A percentile compares a stretch with the other conserved stretches of the same genome.
These are phyloP conservation scores for Epithemia pelagica DNA, from an alignment of 108 stramenopile genomes.

Conservation along the genomic window DNA sequence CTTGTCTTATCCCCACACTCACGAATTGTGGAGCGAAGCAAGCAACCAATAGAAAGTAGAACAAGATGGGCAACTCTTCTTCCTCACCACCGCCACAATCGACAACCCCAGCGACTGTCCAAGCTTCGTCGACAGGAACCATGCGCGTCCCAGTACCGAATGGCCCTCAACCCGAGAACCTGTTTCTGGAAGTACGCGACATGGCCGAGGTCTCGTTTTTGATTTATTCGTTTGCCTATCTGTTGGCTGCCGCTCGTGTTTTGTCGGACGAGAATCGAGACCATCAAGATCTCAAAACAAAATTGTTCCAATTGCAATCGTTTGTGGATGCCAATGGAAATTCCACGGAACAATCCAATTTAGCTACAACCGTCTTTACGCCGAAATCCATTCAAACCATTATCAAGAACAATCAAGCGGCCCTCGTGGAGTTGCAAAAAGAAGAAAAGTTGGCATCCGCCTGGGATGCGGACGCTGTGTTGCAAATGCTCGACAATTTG, in stretches of 20 bases:
- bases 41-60: too few species aligned
- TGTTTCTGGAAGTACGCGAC: slow-evolving; percentile 2
- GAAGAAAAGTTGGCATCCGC: neutral
- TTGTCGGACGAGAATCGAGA: neutral
- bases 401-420: neutral
- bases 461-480: neutral
- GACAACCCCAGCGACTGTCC: too few species aligned
- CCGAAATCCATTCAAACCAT: neutral
- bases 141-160: too few species aligned
- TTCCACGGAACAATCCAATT: neutral
- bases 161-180: slow-evolving; percentile 9
- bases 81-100: too few species aligned
- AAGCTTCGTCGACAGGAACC: too few species aligned
- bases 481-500: neutral
- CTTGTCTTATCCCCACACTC: too few species aligned
- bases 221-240: slow-evolving; percentile 3
- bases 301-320: neutral
- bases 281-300: neutral
- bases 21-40: too few species aligned
- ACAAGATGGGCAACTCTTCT: too few species aligned
- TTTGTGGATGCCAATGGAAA: neutral
- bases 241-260: slow-evolving; percentile 1
- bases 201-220: slow-evolving; percentile 3
- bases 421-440: neutral
- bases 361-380: neutral